phyloP scores from a whole-genome alignment of 1,284 basidiomycete species.

The Quambalaria eucalypti region DNA sequence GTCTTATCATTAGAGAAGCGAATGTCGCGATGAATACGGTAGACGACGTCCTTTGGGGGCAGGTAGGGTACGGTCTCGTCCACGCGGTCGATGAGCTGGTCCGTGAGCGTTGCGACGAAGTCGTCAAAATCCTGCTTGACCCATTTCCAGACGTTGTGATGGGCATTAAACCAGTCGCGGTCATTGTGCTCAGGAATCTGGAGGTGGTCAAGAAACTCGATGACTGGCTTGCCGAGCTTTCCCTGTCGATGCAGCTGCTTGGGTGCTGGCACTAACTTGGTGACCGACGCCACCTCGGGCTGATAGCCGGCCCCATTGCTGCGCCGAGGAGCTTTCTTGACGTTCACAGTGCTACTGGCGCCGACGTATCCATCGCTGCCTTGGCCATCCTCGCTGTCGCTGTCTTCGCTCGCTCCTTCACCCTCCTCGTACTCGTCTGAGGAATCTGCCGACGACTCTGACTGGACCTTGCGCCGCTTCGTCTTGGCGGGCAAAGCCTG shows the following conservation, averaged over 20 bases:
- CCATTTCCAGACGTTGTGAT: conserved; percentile 6
- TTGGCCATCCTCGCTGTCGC: too few species aligned
- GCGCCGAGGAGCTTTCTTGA: too few species aligned
- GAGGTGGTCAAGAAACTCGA: conserved; percentile 2
- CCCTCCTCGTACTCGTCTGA: too few species aligned
- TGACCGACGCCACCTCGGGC: too few species aligned
- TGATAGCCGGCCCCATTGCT: too few species aligned
- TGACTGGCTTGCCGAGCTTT: neutral
- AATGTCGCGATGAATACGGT: conserved; percentile 55
- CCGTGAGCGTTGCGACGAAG: conserved; percentile 16
- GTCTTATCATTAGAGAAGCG: conserved; percentile 90
- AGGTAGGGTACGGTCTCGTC: conserved; percentile 14
- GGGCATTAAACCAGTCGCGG: conserved; percentile 6
- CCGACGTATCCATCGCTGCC: too few species aligned
- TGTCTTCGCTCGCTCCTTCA: too few species aligned
- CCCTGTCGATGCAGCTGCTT: neutral
- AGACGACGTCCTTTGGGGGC: conserved; percentile 3
- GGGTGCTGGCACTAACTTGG: neutral
- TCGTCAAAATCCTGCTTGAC: neutral
- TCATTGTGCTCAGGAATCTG: conserved; percentile 5
- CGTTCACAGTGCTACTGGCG: too few species aligned
- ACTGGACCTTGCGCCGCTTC: too few species aligned
- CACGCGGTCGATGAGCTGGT: conserved; percentile 26
- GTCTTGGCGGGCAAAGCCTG: too few species aligned
- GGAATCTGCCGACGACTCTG: too few species aligned